Conservation (phyloP, 2,329 filamentous ascomycete genomes). For the Leptodontidium sp. region DNA sequence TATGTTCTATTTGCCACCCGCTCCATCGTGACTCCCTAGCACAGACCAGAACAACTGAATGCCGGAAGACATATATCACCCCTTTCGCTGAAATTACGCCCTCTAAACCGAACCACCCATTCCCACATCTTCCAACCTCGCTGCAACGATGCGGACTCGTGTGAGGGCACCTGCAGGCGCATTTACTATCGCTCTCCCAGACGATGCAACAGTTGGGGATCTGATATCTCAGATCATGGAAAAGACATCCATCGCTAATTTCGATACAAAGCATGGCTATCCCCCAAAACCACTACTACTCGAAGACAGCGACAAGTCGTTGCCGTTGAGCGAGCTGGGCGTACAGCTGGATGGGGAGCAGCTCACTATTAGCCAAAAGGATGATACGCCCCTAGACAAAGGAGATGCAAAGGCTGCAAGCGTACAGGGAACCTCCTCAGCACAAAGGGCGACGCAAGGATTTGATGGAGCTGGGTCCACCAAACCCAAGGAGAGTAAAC, state of each 20-base stretch:
- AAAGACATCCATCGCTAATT: constrained; percentile 70
- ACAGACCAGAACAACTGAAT: not conserved
- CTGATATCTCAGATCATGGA: constrained; percentile 67
- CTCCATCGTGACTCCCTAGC: not conserved
- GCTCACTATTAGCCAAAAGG: constrained; percentile 60
- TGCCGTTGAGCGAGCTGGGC: constrained; percentile 61
- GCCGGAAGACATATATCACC: not conserved
- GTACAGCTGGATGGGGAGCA: constrained; percentile 73
- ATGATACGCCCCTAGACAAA: constrained; percentile 18
- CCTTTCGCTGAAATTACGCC: too few species aligned
- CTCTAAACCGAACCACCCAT: not conserved
- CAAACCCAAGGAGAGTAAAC: constrained; percentile 18
- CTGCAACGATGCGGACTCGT: constrained; percentile 70
- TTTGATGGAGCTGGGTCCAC: constrained; percentile 11
- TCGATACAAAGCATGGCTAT: constrained; percentile 85
- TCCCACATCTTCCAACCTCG: not conserved
- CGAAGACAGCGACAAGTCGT: constrained; percentile 54
- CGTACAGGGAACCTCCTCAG: constrained; percentile 8
- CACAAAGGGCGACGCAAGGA: constrained; percentile 10
- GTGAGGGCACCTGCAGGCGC: constrained; percentile 79
- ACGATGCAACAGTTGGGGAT: constrained; percentile 70
- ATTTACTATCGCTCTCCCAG: constrained; percentile 72
- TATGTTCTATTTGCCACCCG: not conserved
- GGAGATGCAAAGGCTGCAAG: not conserved
- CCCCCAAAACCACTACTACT: constrained; percentile 76